These are phyloP conservation scores for Coniochaeta ligniaria DNA, from an alignment of 2,329 filamentous ascomycete genomes.

Conservation along the genomic window DNA sequence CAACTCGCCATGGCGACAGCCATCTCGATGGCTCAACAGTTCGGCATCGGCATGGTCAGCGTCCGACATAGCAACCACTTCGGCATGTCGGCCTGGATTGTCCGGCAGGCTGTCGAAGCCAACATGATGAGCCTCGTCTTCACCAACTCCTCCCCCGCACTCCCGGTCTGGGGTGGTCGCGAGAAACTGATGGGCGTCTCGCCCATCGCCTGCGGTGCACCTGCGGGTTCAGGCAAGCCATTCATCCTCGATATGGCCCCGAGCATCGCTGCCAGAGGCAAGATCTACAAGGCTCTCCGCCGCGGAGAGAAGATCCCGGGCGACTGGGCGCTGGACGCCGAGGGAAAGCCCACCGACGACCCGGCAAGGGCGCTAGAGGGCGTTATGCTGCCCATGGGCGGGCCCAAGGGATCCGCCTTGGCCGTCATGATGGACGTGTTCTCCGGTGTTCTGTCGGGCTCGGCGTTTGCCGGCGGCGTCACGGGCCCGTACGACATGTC, in stretches of 20 bases:
- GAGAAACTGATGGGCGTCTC: conserved; percentile 66
- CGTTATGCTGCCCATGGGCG: conserved; percentile 82
- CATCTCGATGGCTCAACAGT: conserved; percentile 55
- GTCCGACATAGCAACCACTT: conserved; percentile 76
- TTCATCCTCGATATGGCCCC: conserved; percentile 76
- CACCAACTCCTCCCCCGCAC: conserved; percentile 64
- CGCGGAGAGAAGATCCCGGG: conserved; percentile 61
- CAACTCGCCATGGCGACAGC: conserved; percentile 58
- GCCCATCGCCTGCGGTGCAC: conserved; percentile 70
- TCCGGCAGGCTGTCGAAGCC: conserved; percentile 68
- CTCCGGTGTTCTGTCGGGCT: conserved; percentile 69
- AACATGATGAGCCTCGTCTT: conserved; percentile 65
- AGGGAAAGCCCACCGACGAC: conserved; percentile 65
- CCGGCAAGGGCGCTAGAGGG: conserved; percentile 64
- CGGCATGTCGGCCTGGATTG: conserved; percentile 76
- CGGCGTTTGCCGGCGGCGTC: conserved; percentile 71
- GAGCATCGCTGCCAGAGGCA: conserved; percentile 61
- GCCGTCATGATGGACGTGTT: conserved; percentile 88
- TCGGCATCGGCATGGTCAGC: conserved; percentile 69
- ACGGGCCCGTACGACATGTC: conserved; percentile 69
- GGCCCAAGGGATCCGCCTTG: conserved; percentile 71
- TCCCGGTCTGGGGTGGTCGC: conserved; percentile 64
- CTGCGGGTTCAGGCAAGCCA: conserved; percentile 44
- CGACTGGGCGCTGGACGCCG: conserved; percentile 68
- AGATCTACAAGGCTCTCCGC: conserved; percentile 63